Base-by-base conservation (phyloP, 306 rosid genomes). In the Pterocarpus santalinus region DNA sequence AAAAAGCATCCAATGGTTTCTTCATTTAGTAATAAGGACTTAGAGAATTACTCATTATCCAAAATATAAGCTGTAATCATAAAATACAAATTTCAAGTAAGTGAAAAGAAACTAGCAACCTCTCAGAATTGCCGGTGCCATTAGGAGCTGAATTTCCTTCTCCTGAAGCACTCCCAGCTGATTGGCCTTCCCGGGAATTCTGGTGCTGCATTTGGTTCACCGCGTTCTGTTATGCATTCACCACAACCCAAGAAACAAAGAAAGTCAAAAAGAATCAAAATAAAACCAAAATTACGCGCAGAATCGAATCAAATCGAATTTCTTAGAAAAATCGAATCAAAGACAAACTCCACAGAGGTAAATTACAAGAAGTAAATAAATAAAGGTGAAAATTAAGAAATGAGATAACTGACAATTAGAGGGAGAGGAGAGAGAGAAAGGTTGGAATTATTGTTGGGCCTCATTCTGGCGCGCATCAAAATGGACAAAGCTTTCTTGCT, bases 381-480 rank as follows among this genome's bases (percentile, higher is more conserved):
- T 11, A 51, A 51, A 51, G 4, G 3, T 8, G 10, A 13, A 9
- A 51, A 51, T 3, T 15, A 1, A 2, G 52, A 58, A 46, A 0
- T 12, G 69, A 17, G 17, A 55, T 9, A 11, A 28, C 93, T 77
- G 55, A 95, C 97, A 38, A 86, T 72, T 71, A 92, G 89, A 63
- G 89, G 69, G 61, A 95, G 83, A 79, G 91, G 97, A 60, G 95
- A 91, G 38, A 89, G 87, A 79, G 97, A 73, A 83, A 86, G 84
- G 57, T 85, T 87, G 58, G 82, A 16, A 17, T 86, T 65, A 79
- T 86, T 82, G 85, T 38, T 89, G 14, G 90, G 91, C 65, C 85
- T 91, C 99, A 95, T 93, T 87, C 95, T 95, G 87, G 97, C 89
- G 86, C 99, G 97, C 94, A 95, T 73, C 76, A 95, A 85, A 81